Conservation (phyloP, 139 green algal genomes). For the Yamagishiella unicocca region DNA sequence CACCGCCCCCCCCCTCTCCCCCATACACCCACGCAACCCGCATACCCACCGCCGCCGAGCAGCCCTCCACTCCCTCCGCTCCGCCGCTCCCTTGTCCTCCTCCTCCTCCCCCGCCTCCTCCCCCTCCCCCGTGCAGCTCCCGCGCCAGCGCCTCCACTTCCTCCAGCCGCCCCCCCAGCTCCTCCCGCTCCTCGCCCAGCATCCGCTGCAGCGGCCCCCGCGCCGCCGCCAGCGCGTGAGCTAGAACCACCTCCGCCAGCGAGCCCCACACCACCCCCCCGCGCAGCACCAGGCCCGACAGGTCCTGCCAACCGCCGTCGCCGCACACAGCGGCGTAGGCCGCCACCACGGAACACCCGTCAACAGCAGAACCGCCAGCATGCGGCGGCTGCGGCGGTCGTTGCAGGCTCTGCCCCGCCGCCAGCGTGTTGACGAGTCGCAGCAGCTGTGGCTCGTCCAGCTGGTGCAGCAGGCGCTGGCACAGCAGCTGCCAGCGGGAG, state of each 20-base stretch:
- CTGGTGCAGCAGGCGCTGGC: conserved; percentile 41
- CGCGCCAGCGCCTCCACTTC: background rate
- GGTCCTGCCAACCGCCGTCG: conserved; percentile 25
- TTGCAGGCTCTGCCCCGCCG: conserved; percentile 9
- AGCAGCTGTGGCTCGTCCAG: conserved; percentile 7
- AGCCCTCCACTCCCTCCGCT: background rate
- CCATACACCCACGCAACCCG: no score
- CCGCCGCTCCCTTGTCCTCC: background rate
- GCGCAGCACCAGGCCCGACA: background rate
- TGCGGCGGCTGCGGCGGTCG: background rate
- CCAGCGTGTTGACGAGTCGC: conserved; percentile 24
- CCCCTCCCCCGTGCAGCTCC: conserved; percentile 14
- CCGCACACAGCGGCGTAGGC: background rate
- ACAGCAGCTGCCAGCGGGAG: conserved; percentile 28
- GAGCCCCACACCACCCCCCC: conserved; percentile 3
- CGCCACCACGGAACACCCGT: background rate
- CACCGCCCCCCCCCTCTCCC: no score
- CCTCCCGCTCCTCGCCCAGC: conserved; percentile 12
- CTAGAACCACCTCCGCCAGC: conserved; percentile 8
- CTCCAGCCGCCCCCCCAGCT: conserved; percentile 2
- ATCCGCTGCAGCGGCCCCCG: conserved; percentile 25
- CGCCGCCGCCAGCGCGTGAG: conserved; percentile 37
- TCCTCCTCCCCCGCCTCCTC: background rate
- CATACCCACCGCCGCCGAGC: background rate
- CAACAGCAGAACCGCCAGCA: background rate